A percentile compares a stretch with the other conserved stretches of the same genome.
phyloP scores from a whole-genome alignment of 2,329 filamentous ascomycete genomes.

The Colletotrichum musicola region DNA sequence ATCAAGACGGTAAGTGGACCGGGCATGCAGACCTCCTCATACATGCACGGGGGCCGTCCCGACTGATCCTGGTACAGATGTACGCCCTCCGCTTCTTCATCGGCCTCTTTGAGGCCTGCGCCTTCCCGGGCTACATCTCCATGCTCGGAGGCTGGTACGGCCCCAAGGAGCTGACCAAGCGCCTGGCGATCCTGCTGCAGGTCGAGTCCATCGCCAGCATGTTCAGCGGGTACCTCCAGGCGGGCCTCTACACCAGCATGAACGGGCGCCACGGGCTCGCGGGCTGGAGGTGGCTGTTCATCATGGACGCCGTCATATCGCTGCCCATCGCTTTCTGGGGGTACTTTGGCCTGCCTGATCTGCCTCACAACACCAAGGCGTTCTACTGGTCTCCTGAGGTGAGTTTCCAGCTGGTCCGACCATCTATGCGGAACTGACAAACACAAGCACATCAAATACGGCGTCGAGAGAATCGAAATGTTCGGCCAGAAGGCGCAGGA shows the following conservation, averaged over 20 bases:
- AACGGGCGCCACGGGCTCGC: conserved; percentile 48
- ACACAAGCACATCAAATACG: conserved; percentile 36
- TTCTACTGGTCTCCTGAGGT: conserved; percentile 37
- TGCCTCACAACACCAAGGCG: conserved; percentile 36
- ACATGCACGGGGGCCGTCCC: conserved; percentile 7
- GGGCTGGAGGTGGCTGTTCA: conserved; percentile 56
- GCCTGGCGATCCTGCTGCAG: conserved; percentile 61
- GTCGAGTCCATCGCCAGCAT: conserved; percentile 65
- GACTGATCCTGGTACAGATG: conserved; percentile 45
- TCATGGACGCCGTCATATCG: conserved; percentile 51
- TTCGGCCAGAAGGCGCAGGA: conserved; percentile 40
- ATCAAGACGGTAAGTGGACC: conserved; percentile 39
- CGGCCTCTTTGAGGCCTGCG: conserved; percentile 54
- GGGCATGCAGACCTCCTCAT: not conserved
- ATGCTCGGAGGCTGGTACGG: conserved; percentile 60
- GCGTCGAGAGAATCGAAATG: conserved; percentile 41
- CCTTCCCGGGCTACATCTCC: conserved; percentile 44
- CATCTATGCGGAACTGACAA: too few relatives aligned
- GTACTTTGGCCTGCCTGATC: conserved; percentile 42
- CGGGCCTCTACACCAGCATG: conserved; percentile 60
- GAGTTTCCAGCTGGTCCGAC: not conserved
- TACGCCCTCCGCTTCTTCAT: conserved; percentile 59
- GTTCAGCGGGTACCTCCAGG: conserved; percentile 69
- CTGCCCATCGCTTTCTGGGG: conserved; percentile 43
- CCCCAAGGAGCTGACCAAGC: conserved; percentile 59